Conservation (phyloP, 371 early-diverging fungal genomes). For the Caulochytrium protostelioides region DNA sequence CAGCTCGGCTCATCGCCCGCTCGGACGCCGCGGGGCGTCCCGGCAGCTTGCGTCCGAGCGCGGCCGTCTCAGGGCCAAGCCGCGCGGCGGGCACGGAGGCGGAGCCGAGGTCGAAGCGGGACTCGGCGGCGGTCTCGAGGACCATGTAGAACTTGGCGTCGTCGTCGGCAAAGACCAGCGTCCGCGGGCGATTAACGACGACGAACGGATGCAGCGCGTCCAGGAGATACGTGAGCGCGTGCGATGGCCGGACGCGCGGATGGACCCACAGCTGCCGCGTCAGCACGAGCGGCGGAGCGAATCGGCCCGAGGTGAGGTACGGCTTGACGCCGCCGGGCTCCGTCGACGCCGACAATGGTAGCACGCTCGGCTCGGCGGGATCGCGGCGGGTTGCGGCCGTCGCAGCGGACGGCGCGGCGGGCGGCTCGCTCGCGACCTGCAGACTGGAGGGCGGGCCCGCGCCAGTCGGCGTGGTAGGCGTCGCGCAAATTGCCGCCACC, state of each 20-base stretch:
- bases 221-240: constrained; percentile 37
- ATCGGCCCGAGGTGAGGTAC: constrained; percentile 36
- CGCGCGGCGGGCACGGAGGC: constrained; percentile 11
- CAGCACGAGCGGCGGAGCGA: constrained; percentile 44
- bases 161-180: constrained; percentile 27
- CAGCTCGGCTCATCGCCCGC: constrained; percentile 2
- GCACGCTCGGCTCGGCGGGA: too few relatives aligned
- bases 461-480: too few relatives aligned
- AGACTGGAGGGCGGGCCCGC: too few relatives aligned
- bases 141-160: not conserved
- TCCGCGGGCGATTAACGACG: constrained; percentile 48
- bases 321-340: not conserved
- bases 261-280: constrained; percentile 42
- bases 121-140: constrained; percentile 4
- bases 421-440: too few relatives aligned
- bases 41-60: too few relatives aligned
- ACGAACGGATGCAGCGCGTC: constrained; percentile 33
- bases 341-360: too few relatives aligned
- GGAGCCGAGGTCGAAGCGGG: constrained; percentile 40
- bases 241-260: constrained; percentile 44
- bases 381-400: too few relatives aligned
- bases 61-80: constrained; percentile 9
- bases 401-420: too few relatives aligned
- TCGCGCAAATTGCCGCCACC: too few relatives aligned
- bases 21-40: too few relatives aligned